A percentile compares a stretch with the other conserved stretches of the same genome.
These are phyloP conservation scores for Suillus brevipes DNA, from an alignment of 768 basidiomycete genomes.

Conservation along the genomic window DNA sequence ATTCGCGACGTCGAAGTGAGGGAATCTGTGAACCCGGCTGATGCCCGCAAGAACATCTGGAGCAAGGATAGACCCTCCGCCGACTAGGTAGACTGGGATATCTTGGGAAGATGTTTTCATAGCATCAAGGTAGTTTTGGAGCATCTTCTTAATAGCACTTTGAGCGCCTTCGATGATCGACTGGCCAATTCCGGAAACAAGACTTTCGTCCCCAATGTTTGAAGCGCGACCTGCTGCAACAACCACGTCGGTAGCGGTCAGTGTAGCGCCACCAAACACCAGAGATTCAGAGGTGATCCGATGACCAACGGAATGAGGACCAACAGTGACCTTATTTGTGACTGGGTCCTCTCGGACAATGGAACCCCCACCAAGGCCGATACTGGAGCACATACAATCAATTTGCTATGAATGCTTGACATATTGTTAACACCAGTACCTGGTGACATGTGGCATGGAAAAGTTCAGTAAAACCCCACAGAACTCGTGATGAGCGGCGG, in stretches of 20 bases:
- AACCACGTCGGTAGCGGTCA: slow-evolving; percentile 64
- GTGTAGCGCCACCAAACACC: slow-evolving; percentile 54
- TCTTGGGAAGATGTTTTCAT: slow-evolving; percentile 67
- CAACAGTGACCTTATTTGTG: slow-evolving; percentile 47
- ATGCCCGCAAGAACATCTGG: slow-evolving; percentile 54
- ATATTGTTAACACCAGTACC: slow-evolving; percentile 21
- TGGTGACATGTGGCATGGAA: slow-evolving; percentile 55
- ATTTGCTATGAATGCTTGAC: background rate
- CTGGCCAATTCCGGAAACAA: slow-evolving; percentile 22
- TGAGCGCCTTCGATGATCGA: slow-evolving; percentile 36
- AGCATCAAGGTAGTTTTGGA: slow-evolving; percentile 52
- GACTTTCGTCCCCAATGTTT: slow-evolving; percentile 28
- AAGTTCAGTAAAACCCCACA: slow-evolving; percentile 63
- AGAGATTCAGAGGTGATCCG: slow-evolving; percentile 46
- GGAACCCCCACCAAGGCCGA: slow-evolving; percentile 68
- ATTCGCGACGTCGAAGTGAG: slow-evolving; percentile 57
- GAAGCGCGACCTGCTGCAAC: slow-evolving; percentile 41
- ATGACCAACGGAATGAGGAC: slow-evolving; percentile 68
- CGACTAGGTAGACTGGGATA: slow-evolving; percentile 60
- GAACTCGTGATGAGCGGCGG: slow-evolving; percentile 61
- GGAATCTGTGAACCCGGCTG: slow-evolving; percentile 48
- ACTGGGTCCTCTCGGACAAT: slow-evolving; percentile 39
- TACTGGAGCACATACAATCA: slow-evolving; percentile 31
- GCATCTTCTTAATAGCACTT: slow-evolving; percentile 40
- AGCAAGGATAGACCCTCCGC: slow-evolving; percentile 63